Conservation (phyloP, 2,329 filamentous ascomycete genomes). For the Penicillium sp. region DNA sequence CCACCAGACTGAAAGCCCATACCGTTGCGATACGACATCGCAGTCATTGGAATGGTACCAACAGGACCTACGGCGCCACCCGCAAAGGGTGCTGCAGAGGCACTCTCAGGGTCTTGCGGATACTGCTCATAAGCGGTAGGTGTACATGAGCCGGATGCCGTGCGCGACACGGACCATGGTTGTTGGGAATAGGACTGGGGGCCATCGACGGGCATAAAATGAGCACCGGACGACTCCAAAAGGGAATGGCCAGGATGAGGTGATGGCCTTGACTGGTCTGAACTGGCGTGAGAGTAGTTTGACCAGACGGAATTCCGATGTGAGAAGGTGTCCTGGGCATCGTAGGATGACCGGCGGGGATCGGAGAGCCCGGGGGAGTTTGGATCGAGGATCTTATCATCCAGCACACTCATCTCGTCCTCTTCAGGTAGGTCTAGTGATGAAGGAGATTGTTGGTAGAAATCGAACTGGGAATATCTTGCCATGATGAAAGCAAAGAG, state of each 20-base stretch:
- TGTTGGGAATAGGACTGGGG: constrained; percentile 41
- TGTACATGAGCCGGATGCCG: constrained; percentile 65
- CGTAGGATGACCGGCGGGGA: constrained; percentile 43
- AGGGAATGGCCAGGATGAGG: constrained; percentile 45
- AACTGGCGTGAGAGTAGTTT: constrained; percentile 43
- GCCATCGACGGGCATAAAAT: constrained; percentile 60
- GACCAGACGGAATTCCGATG: constrained; percentile 50
- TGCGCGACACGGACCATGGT: constrained; percentile 58
- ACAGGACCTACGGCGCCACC: constrained; percentile 41
- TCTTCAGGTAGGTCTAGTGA: constrained; percentile 43
- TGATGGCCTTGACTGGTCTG: constrained; percentile 40
- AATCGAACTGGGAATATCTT: constrained; percentile 44
- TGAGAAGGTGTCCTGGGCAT: constrained; percentile 49
- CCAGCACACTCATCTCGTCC: constrained; percentile 51
- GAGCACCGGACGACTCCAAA: constrained; percentile 49
- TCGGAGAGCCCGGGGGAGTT: constrained; percentile 47
- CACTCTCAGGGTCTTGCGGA: constrained; percentile 47
- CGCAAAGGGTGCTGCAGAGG: constrained; percentile 41
- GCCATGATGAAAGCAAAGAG: constrained; percentile 35
- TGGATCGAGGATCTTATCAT: constrained; percentile 49
- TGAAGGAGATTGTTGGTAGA: constrained; percentile 43
- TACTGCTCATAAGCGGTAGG: constrained; percentile 67
- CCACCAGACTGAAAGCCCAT: constrained; percentile 48
- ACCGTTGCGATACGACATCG: constrained; percentile 44
- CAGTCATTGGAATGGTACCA: constrained; percentile 35